phyloP scores from a whole-genome alignment of 2,329 filamentous ascomycete species.

The Paecilomyces fulvus region DNA sequence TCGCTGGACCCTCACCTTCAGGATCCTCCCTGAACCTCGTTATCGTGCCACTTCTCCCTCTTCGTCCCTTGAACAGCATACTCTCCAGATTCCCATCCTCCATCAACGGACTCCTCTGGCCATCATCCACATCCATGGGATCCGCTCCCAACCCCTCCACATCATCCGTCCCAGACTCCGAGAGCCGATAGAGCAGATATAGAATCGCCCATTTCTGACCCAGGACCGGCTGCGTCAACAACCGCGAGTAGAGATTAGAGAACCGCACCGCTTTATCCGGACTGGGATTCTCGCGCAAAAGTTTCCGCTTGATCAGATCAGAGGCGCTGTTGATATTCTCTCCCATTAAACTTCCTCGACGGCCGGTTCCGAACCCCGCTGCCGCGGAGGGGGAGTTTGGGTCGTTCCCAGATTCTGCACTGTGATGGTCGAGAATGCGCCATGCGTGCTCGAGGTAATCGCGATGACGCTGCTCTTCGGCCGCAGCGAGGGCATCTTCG shows the following conservation, averaged over 20 bases:
- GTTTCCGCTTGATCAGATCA: constrained; percentile 81
- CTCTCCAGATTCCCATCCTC: constrained; percentile 31
- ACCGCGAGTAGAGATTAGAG: constrained; percentile 79
- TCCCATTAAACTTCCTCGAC: constrained; percentile 21
- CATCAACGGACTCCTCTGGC: constrained; percentile 26
- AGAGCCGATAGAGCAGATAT: constrained; percentile 77
- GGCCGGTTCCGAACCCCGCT: constrained; percentile 7
- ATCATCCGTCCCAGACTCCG: constrained; percentile 46
- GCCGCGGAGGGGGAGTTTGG: constrained; percentile 16
- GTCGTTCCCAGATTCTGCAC: constrained; percentile 13
- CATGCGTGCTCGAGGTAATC: constrained; percentile 28
- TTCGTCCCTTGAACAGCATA: constrained; percentile 22
- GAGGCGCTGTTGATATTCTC: constrained; percentile 75
- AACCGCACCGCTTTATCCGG: constrained; percentile 72
- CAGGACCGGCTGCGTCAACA: constrained; percentile 84
- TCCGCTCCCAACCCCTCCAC: constrained; percentile 8
- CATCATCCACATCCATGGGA: constrained; percentile 12
- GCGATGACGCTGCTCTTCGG: constrained; percentile 30
- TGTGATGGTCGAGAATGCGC: constrained; percentile 27
- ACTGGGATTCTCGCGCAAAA: constrained; percentile 68
- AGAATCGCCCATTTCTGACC: constrained; percentile 96
- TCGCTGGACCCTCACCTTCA: constrained; percentile 29
- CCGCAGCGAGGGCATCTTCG: constrained; percentile 23
- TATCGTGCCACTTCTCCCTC: constrained; percentile 11
- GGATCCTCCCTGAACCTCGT: constrained; percentile 15